Percentiles rank a stretch among this genome's conserved stretches.
These are phyloP conservation scores for Neurospora sp. DNA, from an alignment of 495 filamentous ascomycete genomes.

Conservation along the genomic window DNA sequence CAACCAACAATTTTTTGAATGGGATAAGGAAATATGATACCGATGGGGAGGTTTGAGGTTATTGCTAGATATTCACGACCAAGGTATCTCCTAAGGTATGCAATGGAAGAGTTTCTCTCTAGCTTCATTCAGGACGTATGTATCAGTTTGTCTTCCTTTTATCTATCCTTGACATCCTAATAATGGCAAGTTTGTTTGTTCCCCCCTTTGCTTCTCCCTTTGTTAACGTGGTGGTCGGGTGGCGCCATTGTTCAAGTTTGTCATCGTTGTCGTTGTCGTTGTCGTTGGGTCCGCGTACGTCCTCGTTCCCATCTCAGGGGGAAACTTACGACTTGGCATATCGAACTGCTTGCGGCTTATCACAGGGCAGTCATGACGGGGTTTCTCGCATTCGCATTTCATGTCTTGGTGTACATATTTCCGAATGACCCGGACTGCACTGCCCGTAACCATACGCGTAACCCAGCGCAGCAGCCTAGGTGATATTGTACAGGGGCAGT, in stretches of 20 bases:
- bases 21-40: too few relatives aligned
- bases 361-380: not conserved
- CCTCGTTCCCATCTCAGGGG: not conserved
- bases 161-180: not conserved
- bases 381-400: not conserved
- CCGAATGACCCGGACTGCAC: not conserved
- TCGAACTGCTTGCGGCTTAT: not conserved
- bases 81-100: not conserved
- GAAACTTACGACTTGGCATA: not conserved
- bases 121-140: not conserved
- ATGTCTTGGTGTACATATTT: too few relatives aligned
- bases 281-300: not conserved
- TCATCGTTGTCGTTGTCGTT: not conserved
- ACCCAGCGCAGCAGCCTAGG: not conserved
- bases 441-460: not conserved
- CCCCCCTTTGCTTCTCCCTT: not conserved
- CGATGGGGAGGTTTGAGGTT: not conserved
- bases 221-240: not conserved
- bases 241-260: not conserved
- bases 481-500: not conserved
- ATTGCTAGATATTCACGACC: not conserved
- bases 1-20: too few relatives aligned
- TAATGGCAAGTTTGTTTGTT: not conserved
- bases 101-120: not conserved
- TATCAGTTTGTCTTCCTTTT: not conserved